A percentile compares a stretch with the other conserved stretches of the same genome.
phyloP scores from a whole-genome alignment of 2,329 filamentous ascomycete species.

The Penicillium brevicompactum region DNA sequence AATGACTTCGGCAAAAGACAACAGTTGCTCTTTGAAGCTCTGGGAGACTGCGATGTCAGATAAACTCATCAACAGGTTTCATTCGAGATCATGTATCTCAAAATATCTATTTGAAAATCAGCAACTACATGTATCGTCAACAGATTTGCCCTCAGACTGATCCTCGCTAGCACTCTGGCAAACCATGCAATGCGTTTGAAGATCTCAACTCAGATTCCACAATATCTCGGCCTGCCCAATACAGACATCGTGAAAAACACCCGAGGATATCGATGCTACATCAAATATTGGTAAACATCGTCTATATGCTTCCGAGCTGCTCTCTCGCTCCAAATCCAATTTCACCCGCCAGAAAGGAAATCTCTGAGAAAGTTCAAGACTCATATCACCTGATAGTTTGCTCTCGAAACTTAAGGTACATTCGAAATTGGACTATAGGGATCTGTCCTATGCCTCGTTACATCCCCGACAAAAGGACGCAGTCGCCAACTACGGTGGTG shows the following conservation, averaged over 20 bases:
- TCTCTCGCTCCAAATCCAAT: background rate
- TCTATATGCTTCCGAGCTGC: background rate
- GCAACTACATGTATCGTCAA: background rate
- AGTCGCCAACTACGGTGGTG: constrained; percentile 7
- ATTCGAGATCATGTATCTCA: background rate
- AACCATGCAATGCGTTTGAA: background rate
- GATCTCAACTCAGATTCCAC: background rate
- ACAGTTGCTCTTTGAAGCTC: background rate
- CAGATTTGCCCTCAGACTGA: background rate
- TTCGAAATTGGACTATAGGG: constrained; percentile 2
- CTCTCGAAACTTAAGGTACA: background rate
- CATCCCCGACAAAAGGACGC: background rate
- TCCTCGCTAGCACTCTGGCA: too few relatives aligned
- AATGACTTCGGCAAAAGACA: too few relatives aligned
- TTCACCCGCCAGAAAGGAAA: background rate
- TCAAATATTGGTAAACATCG: background rate
- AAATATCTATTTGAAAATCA: background rate
- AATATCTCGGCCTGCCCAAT: background rate
- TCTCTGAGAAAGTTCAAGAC: background rate
- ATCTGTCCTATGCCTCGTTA: constrained; percentile 1
- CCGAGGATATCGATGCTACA: background rate
- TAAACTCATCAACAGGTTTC: background rate
- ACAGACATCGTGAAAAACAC: background rate
- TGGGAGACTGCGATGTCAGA: background rate
- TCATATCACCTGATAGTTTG: background rate